phyloP scores from a whole-genome alignment of 257 asterid genomes.

The Ligustrum vulgare region DNA sequence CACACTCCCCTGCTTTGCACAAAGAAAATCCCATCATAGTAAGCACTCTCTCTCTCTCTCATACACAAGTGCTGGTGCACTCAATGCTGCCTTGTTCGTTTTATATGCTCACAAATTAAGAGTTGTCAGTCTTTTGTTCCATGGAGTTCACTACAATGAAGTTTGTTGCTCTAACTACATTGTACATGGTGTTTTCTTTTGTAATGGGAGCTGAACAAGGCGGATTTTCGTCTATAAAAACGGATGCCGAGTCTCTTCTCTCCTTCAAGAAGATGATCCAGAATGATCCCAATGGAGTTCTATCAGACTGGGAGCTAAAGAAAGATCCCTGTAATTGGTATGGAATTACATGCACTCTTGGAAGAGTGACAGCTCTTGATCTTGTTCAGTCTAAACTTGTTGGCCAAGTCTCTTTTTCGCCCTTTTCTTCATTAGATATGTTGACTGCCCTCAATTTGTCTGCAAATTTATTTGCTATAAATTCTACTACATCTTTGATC shows the following conservation, averaged over 20 bases:
- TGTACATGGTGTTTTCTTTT: constrained; percentile 16
- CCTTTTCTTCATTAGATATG: constrained; percentile 57
- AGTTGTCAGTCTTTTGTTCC: constrained; percentile 4
- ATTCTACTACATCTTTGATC: constrained; percentile 51
- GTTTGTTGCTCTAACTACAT: constrained; percentile 19
- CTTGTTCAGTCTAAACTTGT: constrained; percentile 65
- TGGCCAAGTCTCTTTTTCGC: constrained; percentile 56
- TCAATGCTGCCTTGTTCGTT: constrained; percentile 7
- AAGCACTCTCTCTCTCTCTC: constrained; percentile 41
- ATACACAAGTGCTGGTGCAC: constrained; percentile 13
- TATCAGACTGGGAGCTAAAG: constrained; percentile 60
- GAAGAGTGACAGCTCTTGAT: constrained; percentile 63
- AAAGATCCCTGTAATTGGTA: constrained; percentile 67
- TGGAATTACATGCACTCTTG: constrained; percentile 67
- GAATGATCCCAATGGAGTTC: constrained; percentile 54
- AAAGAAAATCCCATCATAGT: constrained; percentile 52
- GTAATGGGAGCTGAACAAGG: constrained; percentile 22
- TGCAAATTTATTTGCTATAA: constrained; percentile 51
- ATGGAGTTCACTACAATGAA: constrained; percentile 41
- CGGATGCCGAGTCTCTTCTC: constrained; percentile 69
- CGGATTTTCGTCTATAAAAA: constrained; percentile 33
- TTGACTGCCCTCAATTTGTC: constrained; percentile 66
- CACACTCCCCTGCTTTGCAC: constrained; percentile 46
- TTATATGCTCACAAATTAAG: neutral
- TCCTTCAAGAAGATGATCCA: constrained; percentile 76